These are phyloP conservation scores for Maudiozyma bulderi DNA, from an alignment of 805 yeast species.

Conservation along the genomic window DNA sequence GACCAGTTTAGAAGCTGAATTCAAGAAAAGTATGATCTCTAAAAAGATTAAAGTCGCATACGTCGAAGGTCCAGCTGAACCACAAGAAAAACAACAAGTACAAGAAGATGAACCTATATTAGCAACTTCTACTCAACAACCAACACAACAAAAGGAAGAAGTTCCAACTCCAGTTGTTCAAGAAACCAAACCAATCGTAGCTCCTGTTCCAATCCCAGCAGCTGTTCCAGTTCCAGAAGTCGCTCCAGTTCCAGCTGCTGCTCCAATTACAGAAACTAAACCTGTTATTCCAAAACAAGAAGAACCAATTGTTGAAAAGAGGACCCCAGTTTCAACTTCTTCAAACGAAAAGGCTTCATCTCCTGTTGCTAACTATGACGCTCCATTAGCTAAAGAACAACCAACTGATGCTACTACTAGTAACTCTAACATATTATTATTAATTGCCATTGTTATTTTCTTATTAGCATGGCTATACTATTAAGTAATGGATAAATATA, in stretches of 20 bases:
- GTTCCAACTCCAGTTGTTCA: conserved; percentile 9
- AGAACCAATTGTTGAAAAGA: not conserved
- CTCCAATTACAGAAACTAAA: not conserved
- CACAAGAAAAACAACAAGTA: not conserved
- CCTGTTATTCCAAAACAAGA: not conserved
- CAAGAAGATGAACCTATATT: not conserved
- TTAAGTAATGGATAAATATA: conserved; percentile 20
- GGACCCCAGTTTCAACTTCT: not conserved
- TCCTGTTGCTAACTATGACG: conserved; percentile 10
- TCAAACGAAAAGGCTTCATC: not conserved
- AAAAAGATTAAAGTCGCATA: conserved; percentile 61
- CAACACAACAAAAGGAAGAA: conserved; percentile 1
- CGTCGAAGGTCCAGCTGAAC: conserved; percentile 1
- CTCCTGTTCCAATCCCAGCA: not conserved
- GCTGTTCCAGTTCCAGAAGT: not conserved
- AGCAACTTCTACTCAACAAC: not conserved
- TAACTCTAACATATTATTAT: conserved; percentile 41
- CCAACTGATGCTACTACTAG: conserved; percentile 32
- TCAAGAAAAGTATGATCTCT: conserved; percentile 43
- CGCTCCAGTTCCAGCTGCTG: not conserved
- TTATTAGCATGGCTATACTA: conserved; percentile 65
- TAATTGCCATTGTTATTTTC: conserved; percentile 46
- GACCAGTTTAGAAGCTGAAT: conserved; percentile 56
- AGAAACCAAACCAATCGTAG: conserved; percentile 4
- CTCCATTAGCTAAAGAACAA: conserved; percentile 5